Percentiles rank a stretch among this genome's conserved stretches.
Evolutionary conservation across 2,329 filamentous ascomycete genomes (phyloP).

Genomic region (Fusarium xylarioides): DNA sequence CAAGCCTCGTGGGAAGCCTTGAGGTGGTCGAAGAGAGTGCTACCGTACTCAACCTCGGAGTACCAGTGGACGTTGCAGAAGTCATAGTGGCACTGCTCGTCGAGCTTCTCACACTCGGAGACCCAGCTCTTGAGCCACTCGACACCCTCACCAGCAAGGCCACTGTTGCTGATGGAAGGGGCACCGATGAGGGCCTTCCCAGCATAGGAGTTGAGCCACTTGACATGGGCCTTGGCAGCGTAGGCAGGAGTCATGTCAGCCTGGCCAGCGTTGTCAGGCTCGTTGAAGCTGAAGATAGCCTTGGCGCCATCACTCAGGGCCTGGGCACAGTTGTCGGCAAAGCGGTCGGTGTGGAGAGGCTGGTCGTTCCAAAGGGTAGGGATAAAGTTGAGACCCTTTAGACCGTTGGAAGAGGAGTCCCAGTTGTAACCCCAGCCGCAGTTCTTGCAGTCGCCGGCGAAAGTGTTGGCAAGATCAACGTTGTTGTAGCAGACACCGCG

Average conservation of each 20-base stretch:
- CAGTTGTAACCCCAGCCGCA: slow-evolving; percentile 76
- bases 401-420: slow-evolving; percentile 58
- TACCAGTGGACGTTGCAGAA: slow-evolving; percentile 74
- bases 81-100: slow-evolving; percentile 61
- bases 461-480: slow-evolving; percentile 59
- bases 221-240: slow-evolving; percentile 63
- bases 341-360: slow-evolving; percentile 55
- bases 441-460: slow-evolving; percentile 53
- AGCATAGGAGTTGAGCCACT: slow-evolving; percentile 65
- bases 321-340: slow-evolving; percentile 59
- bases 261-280: slow-evolving; percentile 71
- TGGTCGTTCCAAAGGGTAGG: slow-evolving; percentile 72
- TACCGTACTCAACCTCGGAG: slow-evolving; percentile 55
- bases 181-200: slow-evolving; percentile 64
- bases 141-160: slow-evolving; percentile 59
- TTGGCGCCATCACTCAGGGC: slow-evolving; percentile 64
- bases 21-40: slow-evolving; percentile 65
- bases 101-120: slow-evolving; percentile 54
- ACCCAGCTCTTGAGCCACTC: slow-evolving; percentile 66
- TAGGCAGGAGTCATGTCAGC: slow-evolving; percentile 62
- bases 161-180: slow-evolving; percentile 71
- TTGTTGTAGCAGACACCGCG: slow-evolving; percentile 76
- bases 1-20: slow-evolving; percentile 56
- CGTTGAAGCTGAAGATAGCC: slow-evolving; percentile 74
- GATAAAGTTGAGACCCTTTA: slow-evolving; percentile 64